Conservation (phyloP, 257 asterid species). For the Primulina eburnea region DNA sequence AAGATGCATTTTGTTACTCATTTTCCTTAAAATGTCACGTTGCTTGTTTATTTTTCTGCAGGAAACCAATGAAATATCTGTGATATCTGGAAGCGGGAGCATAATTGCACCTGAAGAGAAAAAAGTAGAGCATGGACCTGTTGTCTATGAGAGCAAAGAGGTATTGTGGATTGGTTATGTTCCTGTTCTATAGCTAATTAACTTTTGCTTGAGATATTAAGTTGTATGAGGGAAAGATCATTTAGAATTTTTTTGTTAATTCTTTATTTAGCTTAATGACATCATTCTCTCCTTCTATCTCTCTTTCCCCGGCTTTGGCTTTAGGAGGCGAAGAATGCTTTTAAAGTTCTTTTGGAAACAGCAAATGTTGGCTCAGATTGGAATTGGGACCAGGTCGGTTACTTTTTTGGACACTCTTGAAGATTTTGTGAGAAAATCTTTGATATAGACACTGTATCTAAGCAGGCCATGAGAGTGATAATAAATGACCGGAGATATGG, state of each 20-base stretch:
- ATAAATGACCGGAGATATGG: conserved; percentile 86
- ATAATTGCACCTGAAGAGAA: conserved; percentile 50
- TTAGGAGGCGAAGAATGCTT: conserved; percentile 87
- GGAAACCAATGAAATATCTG: conserved; percentile 52
- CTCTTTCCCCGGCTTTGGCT: conserved; percentile 10
- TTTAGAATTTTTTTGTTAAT: conserved; percentile 12
- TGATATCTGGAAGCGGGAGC: conserved; percentile 41
- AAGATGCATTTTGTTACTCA: neutral
- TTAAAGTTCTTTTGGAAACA: conserved; percentile 67
- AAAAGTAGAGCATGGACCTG: conserved; percentile 49
- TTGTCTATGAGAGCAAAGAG: conserved; percentile 76
- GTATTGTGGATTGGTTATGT: conserved; percentile 36
- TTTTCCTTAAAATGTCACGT: conserved; percentile 13
- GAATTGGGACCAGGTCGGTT: conserved; percentile 91
- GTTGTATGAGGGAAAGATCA: conserved; percentile 13
- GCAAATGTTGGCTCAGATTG: conserved; percentile 83
- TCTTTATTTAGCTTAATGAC: conserved; percentile 10
- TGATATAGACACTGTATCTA: conserved; percentile 25
- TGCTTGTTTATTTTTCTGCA: conserved; percentile 29
- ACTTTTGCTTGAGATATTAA: conserved; percentile 4
- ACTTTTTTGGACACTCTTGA: conserved; percentile 14
- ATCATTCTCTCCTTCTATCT: conserved; percentile 11
- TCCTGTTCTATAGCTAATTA: conserved; percentile 6
- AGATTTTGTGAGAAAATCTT: conserved; percentile 21
- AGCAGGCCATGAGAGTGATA: conserved; percentile 86